Conservation (phyloP, 192 early-diverging fungal genomes). For the Coemansia sp. region DNA sequence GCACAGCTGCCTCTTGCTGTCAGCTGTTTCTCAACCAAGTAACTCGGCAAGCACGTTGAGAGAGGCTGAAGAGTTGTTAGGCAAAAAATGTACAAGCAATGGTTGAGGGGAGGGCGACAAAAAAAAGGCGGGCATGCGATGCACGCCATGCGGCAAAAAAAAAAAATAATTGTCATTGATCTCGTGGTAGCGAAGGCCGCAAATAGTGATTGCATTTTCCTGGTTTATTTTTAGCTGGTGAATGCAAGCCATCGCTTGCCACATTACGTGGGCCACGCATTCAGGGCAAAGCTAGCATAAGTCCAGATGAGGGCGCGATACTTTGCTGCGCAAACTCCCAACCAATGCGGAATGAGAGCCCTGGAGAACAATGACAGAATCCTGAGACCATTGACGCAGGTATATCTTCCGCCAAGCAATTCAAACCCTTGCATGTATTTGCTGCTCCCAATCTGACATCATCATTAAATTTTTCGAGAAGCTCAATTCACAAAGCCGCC, state of each 20-base stretch:
- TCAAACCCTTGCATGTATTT: no score
- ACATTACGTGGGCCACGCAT: slow-evolving; percentile 7
- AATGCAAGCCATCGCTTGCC: slow-evolving; percentile 4
- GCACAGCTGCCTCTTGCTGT: not conserved
- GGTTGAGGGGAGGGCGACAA: not conserved
- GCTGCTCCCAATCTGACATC: no score
- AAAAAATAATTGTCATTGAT: slow-evolving; percentile 2
- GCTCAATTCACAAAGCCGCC: no score
- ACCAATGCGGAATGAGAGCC: not conserved
- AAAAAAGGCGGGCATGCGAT: slow-evolving; percentile 1
- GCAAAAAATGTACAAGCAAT: not conserved
- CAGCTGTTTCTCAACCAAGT: not conserved
- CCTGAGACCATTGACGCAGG: not conserved
- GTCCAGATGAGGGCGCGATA: not conserved
- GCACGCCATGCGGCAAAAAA: not conserved
- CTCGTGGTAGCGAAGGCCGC: not conserved
- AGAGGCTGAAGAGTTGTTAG: not conserved
- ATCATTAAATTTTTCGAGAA: no score
- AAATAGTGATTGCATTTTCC: no score
- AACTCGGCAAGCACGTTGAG: not conserved
- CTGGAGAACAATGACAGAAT: not conserved
- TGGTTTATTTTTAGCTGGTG: not conserved
- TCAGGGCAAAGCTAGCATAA: not conserved
- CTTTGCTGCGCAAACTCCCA: not conserved
- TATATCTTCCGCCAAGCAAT: not conserved